Evolutionary conservation across 169 alveolate species (phyloP).

Genomic region (Plasmodium adleri): DNA sequence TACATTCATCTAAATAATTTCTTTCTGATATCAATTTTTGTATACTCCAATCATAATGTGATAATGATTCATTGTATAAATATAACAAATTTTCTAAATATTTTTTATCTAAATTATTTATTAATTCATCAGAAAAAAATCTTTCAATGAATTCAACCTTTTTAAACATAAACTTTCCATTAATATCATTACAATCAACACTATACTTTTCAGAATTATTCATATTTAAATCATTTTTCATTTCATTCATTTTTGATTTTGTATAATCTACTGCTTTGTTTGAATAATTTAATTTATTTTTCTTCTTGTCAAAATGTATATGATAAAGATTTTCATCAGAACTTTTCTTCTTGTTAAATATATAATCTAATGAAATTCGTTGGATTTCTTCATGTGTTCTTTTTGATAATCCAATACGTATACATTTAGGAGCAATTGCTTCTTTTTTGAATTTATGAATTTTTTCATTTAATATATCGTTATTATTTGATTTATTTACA

Average conservation of each 20-base stretch:
- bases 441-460: conserved; percentile 13
- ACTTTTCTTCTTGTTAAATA: conserved; percentile 59
- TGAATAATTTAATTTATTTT: conserved; percentile 12
- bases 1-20: conserved; percentile 38
- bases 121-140: conserved; percentile 56
- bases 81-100: conserved; percentile 70
- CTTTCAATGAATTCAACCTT: conserved; percentile 28
- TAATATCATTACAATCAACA: conserved; percentile 29
- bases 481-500: background rate
- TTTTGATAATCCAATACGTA: conserved; percentile 68
- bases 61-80: conserved; percentile 64
- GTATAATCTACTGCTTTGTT: conserved; percentile 53
- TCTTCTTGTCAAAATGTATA: conserved; percentile 40
- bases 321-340: conserved; percentile 44
- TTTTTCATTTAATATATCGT: background rate
- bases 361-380: conserved; percentile 73
- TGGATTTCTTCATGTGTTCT: conserved; percentile 72
- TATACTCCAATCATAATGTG: conserved; percentile 73
- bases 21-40: conserved; percentile 56
- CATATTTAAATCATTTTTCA: conserved; percentile 20
- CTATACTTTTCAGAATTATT: conserved; percentile 53
- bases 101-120: conserved; percentile 55
- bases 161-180: conserved; percentile 12
- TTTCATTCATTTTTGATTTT: conserved; percentile 32
- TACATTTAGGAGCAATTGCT: conserved; percentile 65